Percentiles rank a stretch among this genome's conserved stretches.
phyloP scores from a whole-genome alignment of 495 filamentous ascomycete genomes.

The Apodospora peruviana region DNA sequence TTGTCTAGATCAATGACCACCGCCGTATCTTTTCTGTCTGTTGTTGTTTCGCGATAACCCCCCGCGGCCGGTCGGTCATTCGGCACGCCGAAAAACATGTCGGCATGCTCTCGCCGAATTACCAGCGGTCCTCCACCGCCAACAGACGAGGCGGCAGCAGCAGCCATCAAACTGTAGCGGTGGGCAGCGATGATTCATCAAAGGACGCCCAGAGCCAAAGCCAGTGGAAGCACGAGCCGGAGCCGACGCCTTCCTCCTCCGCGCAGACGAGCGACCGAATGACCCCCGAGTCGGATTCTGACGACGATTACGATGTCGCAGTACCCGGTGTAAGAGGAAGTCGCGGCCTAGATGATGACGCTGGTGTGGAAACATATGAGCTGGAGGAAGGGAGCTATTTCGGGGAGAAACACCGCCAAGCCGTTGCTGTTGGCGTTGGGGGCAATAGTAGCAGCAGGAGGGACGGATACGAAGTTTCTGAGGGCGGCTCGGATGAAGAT shows the following conservation, averaged over 20 bases:
- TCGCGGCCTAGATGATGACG: not conserved
- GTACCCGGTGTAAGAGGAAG: not conserved
- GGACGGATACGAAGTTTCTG: no score
- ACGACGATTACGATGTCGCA: slow-evolving; percentile 11
- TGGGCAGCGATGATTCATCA: no score
- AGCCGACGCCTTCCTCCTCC: slow-evolving; percentile 12
- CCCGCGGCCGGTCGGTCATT: no score
- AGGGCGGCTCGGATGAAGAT: not conserved
- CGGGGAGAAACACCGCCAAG: not conserved
- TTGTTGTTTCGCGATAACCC: no score
- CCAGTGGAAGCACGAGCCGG: not conserved
- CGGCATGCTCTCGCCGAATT: slow-evolving; percentile 1
- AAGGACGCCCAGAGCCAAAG: not conserved
- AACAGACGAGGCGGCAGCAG: no score
- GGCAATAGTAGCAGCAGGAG: no score
- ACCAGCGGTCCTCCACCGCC: no score
- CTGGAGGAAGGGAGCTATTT: not conserved
- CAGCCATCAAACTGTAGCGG: no score
- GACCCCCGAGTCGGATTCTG: slow-evolving; percentile 18
- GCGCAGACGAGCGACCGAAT: slow-evolving; percentile 6
- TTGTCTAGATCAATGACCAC: no score
- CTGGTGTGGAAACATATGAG: slow-evolving; percentile 2
- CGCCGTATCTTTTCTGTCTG: no score
- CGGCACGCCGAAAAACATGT: no score
- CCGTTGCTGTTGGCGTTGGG: no score